Conservation (phyloP, 495 filamentous ascomycete species). For the Annulohypoxylon nitens region DNA sequence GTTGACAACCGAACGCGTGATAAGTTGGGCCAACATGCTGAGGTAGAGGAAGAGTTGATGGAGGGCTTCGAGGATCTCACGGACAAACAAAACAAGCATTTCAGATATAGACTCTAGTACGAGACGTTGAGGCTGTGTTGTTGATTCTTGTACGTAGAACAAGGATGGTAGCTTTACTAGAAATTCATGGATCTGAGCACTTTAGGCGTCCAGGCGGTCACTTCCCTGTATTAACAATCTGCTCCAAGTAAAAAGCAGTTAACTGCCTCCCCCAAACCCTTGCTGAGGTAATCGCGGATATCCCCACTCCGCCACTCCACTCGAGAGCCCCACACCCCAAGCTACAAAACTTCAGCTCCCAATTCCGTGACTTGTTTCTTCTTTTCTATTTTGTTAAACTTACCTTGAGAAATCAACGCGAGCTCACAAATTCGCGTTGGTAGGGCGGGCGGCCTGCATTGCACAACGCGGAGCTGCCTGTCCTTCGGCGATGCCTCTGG, state of each 20-base stretch:
- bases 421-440: slow-evolving; percentile 17
- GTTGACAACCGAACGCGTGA: slow-evolving; percentile 40
- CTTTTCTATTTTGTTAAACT: slow-evolving; percentile 12
- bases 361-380: not conserved
- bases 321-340: not conserved
- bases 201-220: too few species aligned
- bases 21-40: slow-evolving; percentile 22
- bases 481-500: slow-evolving; percentile 20
- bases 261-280: not conserved
- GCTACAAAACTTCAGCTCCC: slow-evolving; percentile 6
- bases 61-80: slow-evolving; percentile 53
- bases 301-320: slow-evolving; percentile 7
- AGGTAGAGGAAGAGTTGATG: slow-evolving; percentile 36
- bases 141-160: too few species aligned
- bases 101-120: slow-evolving; percentile 46
- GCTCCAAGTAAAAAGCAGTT: not conserved
- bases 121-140: too few species aligned
- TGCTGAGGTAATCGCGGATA: slow-evolving; percentile 6
- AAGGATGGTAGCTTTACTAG: too few species aligned
- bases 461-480: slow-evolving; percentile 11
- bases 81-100: slow-evolving; percentile 53
- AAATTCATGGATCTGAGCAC: too few species aligned
- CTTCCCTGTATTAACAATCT: not conserved
- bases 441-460: slow-evolving; percentile 10
- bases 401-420: slow-evolving; percentile 20